Evolutionary conservation across 2,329 filamentous ascomycete species (phyloP).

Genomic region (Ustulina deusta): DNA sequence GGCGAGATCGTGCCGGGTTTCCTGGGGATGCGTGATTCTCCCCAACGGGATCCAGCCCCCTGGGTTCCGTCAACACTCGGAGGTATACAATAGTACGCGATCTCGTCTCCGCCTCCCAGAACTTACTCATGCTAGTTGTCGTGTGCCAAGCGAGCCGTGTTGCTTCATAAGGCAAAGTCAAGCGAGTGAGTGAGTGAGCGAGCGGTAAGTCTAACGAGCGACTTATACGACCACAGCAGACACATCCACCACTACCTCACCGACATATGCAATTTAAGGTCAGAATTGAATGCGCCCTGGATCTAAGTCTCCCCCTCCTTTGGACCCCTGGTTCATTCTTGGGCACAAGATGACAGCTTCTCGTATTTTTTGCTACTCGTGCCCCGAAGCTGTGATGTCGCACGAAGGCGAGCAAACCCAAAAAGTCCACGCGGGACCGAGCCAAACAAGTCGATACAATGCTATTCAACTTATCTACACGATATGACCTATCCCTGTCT

Average conservation of each 20-base stretch:
- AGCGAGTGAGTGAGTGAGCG: slow-evolving; percentile 13
- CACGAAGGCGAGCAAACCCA: background rate
- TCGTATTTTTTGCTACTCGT: no score
- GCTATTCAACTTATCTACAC: background rate
- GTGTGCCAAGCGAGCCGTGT: slow-evolving; percentile 20
- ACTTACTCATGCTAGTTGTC: slow-evolving; percentile 10
- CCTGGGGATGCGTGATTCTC: background rate
- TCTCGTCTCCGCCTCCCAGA: background rate
- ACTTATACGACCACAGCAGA: background rate
- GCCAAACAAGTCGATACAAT: background rate
- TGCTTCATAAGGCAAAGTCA: slow-evolving; percentile 22
- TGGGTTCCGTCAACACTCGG: background rate
- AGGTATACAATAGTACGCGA: background rate
- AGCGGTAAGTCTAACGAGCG: slow-evolving; percentile 9
- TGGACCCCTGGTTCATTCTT: background rate
- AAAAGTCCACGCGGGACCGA: background rate
- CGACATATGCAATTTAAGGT: background rate
- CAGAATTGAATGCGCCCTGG: background rate
- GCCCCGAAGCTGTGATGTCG: background rate
- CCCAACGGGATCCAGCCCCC: background rate
- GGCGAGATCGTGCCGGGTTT: background rate
- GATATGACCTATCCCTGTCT: background rate
- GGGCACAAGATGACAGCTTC: no score
- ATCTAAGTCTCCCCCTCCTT: background rate
- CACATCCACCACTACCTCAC: background rate